Conservation (phyloP, 1,284 basidiomycete genomes). For the Puccinia hordei region DNA sequence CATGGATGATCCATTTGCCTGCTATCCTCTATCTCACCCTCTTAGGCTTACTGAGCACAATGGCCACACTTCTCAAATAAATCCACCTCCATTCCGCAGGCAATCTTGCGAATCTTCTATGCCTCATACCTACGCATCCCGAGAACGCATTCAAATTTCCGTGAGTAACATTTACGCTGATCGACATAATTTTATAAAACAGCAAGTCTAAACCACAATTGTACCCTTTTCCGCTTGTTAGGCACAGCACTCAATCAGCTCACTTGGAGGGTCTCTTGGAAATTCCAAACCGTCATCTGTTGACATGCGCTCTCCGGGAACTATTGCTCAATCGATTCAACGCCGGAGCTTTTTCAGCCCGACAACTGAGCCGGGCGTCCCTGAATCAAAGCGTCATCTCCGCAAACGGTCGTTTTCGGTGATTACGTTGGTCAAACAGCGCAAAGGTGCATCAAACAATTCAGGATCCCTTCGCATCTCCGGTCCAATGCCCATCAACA, state of each 20-base stretch:
- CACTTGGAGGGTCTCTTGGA: not conserved
- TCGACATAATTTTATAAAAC: not conserved
- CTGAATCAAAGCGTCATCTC: not conserved
- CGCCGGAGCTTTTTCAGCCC: not conserved
- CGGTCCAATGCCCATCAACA: not conserved
- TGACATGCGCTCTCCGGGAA: not conserved
- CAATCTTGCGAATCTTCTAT: not conserved
- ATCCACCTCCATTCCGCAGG: not conserved
- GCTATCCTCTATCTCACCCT: constrained; percentile 17
- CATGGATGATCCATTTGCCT: constrained; percentile 43
- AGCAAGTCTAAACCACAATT: not conserved
- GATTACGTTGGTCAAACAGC: constrained; percentile 1
- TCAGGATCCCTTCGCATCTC: not conserved
- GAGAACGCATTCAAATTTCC: not conserved
- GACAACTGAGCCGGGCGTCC: not conserved
- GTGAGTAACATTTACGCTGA: not conserved
- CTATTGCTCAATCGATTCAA: no score
- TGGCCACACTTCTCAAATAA: not conserved
- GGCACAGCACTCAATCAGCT: not conserved
- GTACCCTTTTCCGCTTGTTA: not conserved
- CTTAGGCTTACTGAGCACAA: not conserved
- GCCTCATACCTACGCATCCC: not conserved
- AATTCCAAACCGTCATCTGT: not conserved
- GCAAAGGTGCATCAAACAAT: not conserved
- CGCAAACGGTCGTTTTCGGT: constrained; percentile 38